Conservation (phyloP, 441 rosid genomes). For the Viola pubescens region DNA sequence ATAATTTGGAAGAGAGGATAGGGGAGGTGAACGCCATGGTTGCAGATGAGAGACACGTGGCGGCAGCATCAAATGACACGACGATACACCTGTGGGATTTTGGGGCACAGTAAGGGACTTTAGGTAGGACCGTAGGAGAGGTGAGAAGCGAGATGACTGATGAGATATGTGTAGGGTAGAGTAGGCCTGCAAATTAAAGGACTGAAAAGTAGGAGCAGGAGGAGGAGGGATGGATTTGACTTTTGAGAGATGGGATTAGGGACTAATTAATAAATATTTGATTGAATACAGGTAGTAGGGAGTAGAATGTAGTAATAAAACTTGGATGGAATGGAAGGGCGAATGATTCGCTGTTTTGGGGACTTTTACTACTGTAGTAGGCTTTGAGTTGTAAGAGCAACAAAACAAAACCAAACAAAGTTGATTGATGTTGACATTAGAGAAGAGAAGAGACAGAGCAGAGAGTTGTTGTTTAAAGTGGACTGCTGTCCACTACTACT, state of each 20-base stretch:
- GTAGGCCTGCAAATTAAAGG: background rate
- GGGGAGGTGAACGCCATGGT: slow-evolving; percentile 55
- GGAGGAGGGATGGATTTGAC: background rate
- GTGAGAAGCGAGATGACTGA: background rate
- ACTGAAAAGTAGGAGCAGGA: background rate
- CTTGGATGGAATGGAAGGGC: no score
- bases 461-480: no score
- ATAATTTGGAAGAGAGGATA: slow-evolving; percentile 39
- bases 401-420: no score
- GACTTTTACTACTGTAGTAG: no score
- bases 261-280: background rate
- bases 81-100: slow-evolving; percentile 81
- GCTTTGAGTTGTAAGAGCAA: no score
- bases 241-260: background rate
- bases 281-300: background rate
- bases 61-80: slow-evolving; percentile 39
- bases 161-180: background rate
- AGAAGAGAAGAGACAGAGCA: no score
- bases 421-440: no score
- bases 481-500: no score
- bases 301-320: no score
- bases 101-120: slow-evolving; percentile 33
- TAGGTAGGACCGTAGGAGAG: background rate
- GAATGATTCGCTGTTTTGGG: no score
- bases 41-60: slow-evolving; percentile 71